Evolutionary conservation across 2,329 filamentous ascomycete species (phyloP).

Genomic region (Scytalidium lignicola): DNA sequence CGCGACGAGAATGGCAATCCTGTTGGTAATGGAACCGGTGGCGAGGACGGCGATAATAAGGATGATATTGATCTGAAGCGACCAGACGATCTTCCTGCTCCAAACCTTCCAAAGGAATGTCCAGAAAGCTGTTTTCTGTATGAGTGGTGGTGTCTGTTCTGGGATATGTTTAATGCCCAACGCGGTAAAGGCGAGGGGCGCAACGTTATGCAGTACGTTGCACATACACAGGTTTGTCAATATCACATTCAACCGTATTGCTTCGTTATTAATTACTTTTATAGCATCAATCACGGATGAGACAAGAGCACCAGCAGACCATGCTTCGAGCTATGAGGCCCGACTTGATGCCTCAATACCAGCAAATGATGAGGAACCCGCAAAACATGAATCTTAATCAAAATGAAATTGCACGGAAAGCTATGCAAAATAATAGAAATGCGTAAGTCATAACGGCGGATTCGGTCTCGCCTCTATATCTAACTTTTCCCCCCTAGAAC

Average conservation of each 20-base stretch:
- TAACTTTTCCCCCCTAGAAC: constrained; percentile 10
- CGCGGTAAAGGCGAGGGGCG: constrained; percentile 60
- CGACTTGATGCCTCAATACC: constrained; percentile 51
- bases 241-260: constrained; percentile 3
- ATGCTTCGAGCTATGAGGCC: constrained; percentile 69
- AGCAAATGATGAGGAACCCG: constrained; percentile 64
- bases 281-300: constrained; percentile 63
- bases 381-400: constrained; percentile 56
- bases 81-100: constrained; percentile 73
- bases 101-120: constrained; percentile 59
- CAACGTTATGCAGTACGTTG: constrained; percentile 69
- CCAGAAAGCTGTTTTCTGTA: constrained; percentile 81
- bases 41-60: constrained; percentile 80
- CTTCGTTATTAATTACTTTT: constrained; percentile 18
- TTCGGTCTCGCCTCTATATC: not conserved
- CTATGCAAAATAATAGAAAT: constrained; percentile 73
- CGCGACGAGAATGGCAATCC: constrained; percentile 63
- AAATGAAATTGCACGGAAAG: constrained; percentile 62
- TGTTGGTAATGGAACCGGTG: constrained; percentile 65
- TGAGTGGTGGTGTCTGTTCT: constrained; percentile 97
- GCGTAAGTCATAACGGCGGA: constrained; percentile 49
- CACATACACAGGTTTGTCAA: constrained; percentile 70
- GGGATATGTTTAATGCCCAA: constrained; percentile 88
- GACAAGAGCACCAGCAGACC: constrained; percentile 72
- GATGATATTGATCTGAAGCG: constrained; percentile 70